A percentile compares a stretch with the other conserved stretches of the same genome.
These are phyloP conservation scores for Hanseniaspora gamundiae DNA, from an alignment of 1,139 yeast species.

Conservation along the genomic window DNA sequence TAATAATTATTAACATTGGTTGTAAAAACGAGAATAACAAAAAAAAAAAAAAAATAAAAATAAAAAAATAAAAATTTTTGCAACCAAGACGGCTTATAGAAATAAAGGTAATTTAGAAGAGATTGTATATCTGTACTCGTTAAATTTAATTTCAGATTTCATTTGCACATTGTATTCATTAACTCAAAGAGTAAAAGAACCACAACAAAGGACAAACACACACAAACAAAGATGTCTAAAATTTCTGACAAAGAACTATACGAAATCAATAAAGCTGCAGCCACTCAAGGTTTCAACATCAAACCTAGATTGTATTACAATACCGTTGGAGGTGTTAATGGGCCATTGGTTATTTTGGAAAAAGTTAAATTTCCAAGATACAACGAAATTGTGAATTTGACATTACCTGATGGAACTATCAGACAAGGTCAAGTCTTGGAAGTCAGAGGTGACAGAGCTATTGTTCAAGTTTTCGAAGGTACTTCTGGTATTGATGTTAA, in stretches of 20 bases:
- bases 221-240: neutral
- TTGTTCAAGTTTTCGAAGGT: constrained; percentile 98
- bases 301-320: constrained; percentile 86
- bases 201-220: neutral
- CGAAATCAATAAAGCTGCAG: constrained; percentile 85
- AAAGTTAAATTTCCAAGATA: constrained; percentile 93
- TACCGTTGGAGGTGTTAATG: constrained; percentile 96
- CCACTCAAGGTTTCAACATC: constrained; percentile 77
- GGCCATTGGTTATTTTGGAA: constrained; percentile 92
- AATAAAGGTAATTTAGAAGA: too few relatives aligned
- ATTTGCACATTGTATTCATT: too few relatives aligned
- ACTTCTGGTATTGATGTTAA: constrained; percentile 96
- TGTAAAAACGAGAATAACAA: neutral
- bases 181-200: too few relatives aligned
- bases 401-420: constrained; percentile 85
- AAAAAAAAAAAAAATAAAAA: neutral
- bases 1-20: neutral
- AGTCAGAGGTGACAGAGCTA: constrained; percentile 92
- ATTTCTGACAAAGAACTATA: constrained; percentile 29
- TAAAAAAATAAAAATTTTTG: neutral
- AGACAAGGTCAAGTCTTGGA: constrained; percentile 98
- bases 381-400: constrained; percentile 91
- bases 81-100: neutral
- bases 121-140: too few relatives aligned
- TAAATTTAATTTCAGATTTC: too few relatives aligned